phyloP scores from a whole-genome alignment of 805 yeast genomes.

The Cyberlindnera japonica region DNA sequence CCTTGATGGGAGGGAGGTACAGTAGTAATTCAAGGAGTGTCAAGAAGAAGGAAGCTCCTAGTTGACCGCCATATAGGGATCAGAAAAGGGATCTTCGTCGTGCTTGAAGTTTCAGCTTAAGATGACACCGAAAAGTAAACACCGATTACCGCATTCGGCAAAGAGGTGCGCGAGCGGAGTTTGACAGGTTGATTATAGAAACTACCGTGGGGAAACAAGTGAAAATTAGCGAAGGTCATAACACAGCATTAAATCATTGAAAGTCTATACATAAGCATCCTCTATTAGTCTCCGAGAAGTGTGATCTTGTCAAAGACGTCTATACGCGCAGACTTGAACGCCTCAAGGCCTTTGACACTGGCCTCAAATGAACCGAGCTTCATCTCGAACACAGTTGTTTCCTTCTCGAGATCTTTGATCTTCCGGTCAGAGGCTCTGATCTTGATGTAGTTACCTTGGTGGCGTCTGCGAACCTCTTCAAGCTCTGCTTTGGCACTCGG shows the following conservation, averaged over 20 bases:
- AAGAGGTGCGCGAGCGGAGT: not conserved
- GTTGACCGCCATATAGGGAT: no score
- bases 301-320: slow-evolving; percentile 19
- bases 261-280: no score
- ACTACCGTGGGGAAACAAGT: no score
- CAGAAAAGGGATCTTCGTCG: no score
- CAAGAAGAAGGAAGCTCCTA: no score
- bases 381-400: slow-evolving; percentile 14
- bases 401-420: slow-evolving; percentile 11
- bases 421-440: slow-evolving; percentile 9
- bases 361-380: slow-evolving; percentile 16
- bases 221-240: no score
- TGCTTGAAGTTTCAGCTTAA: not conserved
- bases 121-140: slow-evolving; percentile 8
- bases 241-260: no score
- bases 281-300: slow-evolving; percentile 15
- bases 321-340: slow-evolving; percentile 13
- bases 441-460: slow-evolving; percentile 15
- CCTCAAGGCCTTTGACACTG: slow-evolving; percentile 14
- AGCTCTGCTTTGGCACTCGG: slow-evolving; percentile 8
- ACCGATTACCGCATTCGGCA: slow-evolving; percentile 9
- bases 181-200: not conserved
- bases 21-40: no score
- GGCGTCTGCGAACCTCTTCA: slow-evolving; percentile 14
- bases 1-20: no score